These are phyloP conservation scores for Chaetothyriales sp. DNA, from an alignment of 2,329 filamentous ascomycete genomes.

Conservation along the genomic window DNA sequence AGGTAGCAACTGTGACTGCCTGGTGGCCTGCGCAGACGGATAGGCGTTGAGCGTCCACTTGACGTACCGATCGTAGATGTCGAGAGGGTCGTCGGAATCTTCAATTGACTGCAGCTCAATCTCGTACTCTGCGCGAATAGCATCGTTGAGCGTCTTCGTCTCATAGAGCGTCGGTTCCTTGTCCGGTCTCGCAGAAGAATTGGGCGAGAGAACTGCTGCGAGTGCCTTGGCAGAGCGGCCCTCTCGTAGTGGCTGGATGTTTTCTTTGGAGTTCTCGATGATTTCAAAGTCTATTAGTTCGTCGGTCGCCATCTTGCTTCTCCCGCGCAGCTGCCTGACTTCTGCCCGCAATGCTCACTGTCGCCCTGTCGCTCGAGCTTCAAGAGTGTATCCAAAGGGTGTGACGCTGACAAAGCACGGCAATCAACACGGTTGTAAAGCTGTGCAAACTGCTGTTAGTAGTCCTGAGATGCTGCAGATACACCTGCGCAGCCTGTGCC, in stretches of 20 bases:
- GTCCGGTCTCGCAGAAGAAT: conserved; percentile 32
- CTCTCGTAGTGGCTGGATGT: conserved; percentile 84
- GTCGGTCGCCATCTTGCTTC: conserved; percentile 11
- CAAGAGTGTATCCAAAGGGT: background rate
- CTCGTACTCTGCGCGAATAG: conserved; percentile 72
- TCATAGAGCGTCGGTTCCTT: conserved; percentile 52
- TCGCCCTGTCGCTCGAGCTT: background rate
- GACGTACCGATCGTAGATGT: conserved; percentile 91
- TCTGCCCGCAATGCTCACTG: conserved; percentile 7
- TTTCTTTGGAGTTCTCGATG: conserved; percentile 95
- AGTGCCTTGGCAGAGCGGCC: conserved; percentile 82
- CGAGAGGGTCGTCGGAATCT: conserved; percentile 88
- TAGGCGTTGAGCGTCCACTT: conserved; percentile 95
- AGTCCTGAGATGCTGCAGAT: conserved; percentile 1
- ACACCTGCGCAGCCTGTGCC: conserved; percentile 2
- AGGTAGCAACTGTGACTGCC: conserved; percentile 76
- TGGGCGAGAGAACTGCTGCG: conserved; percentile 57
- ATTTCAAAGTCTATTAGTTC: conserved; percentile 59
- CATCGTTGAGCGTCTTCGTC: conserved; percentile 64
- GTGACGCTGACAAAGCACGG: conserved; percentile 3
- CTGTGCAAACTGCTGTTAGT: background rate
- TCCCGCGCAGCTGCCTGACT: conserved; percentile 4
- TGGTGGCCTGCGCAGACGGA: conserved; percentile 80
- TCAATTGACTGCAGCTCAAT: conserved; percentile 62
- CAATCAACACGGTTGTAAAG: background rate